Conservation (phyloP, 1,284 basidiomycete species). For the Earliella scabrosa region DNA sequence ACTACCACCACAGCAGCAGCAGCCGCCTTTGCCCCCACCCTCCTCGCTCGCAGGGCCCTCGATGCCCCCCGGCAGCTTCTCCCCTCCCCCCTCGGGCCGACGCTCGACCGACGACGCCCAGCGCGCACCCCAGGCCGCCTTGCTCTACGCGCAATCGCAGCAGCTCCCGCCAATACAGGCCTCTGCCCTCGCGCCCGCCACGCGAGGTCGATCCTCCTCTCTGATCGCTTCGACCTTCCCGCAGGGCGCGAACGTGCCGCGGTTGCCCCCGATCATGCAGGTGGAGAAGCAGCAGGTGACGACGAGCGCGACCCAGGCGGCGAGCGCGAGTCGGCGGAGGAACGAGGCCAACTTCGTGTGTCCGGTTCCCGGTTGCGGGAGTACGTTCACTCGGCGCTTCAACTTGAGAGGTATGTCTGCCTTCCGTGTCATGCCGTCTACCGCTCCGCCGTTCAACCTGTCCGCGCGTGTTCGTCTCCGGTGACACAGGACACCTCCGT, state of each 20-base stretch:
- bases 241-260: constrained; percentile 51
- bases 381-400: constrained; percentile 90
- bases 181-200: constrained; percentile 10
- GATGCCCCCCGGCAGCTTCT: constrained; percentile 8
- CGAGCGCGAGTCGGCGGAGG: constrained; percentile 85
- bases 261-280: constrained; percentile 81
- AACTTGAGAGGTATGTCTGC: constrained; percentile 71
- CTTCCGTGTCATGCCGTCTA: constrained; percentile 4
- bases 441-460: constrained; percentile 15
- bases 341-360: constrained; percentile 93
- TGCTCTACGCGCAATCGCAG: constrained; percentile 31
- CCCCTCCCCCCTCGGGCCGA: constrained; percentile 11
- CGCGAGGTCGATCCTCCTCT: constrained; percentile 18
- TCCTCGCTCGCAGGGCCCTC: constrained; percentile 26
- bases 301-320: constrained; percentile 92
- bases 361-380: constrained; percentile 94
- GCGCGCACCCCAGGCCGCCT: constrained; percentile 30
- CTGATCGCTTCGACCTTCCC: constrained; percentile 20
- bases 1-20: constrained; percentile 10
- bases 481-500: constrained; percentile 78
- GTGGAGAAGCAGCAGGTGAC: constrained; percentile 94
- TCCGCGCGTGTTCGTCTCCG: constrained; percentile 11
- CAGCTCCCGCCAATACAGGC: constrained; percentile 25
- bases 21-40: constrained; percentile 13
- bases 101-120: constrained; percentile 29